Evolutionary conservation across 2,329 filamentous ascomycete species (phyloP).

Genomic region (Penicillium occitanis): DNA sequence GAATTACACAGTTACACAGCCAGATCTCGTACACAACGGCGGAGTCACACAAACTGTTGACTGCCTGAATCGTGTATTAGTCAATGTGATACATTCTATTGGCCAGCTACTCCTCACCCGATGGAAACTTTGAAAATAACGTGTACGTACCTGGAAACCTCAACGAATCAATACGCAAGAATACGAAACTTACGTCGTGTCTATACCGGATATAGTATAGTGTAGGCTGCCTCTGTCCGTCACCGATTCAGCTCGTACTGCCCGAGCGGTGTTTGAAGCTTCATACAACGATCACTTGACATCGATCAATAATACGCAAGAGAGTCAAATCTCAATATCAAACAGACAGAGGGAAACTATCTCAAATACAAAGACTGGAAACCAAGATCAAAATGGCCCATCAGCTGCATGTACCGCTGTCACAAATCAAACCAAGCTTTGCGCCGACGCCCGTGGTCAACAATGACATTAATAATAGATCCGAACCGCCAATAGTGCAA

Average conservation of each 20-base stretch:
- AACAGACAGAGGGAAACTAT: neutral
- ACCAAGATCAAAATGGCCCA: constrained; percentile 16
- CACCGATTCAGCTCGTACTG: neutral
- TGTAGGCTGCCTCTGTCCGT: neutral
- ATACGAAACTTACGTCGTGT: neutral
- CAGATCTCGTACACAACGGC: neutral
- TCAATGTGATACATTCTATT: neutral
- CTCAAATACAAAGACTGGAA: neutral
- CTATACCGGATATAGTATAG: neutral
- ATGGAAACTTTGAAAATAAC: neutral
- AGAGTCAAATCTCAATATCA: neutral
- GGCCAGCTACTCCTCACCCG: neutral
- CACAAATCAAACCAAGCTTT: constrained; percentile 31
- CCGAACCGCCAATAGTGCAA: constrained; percentile 36
- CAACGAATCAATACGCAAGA: neutral
- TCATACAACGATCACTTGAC: constrained; percentile 1
- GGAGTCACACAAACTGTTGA: neutral
- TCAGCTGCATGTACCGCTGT: constrained; percentile 22
- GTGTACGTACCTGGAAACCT: neutral
- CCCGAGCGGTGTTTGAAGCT: neutral
- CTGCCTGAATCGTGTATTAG: neutral
- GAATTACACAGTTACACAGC: neutral
- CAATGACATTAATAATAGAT: constrained; percentile 14
- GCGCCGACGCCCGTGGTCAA: constrained; percentile 21
- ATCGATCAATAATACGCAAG: neutral